A percentile compares a stretch with the other conserved stretches of the same genome.
These are phyloP conservation scores for Kodamaea sp. DNA, from an alignment of 1,139 yeast species.

Conservation along the genomic window DNA sequence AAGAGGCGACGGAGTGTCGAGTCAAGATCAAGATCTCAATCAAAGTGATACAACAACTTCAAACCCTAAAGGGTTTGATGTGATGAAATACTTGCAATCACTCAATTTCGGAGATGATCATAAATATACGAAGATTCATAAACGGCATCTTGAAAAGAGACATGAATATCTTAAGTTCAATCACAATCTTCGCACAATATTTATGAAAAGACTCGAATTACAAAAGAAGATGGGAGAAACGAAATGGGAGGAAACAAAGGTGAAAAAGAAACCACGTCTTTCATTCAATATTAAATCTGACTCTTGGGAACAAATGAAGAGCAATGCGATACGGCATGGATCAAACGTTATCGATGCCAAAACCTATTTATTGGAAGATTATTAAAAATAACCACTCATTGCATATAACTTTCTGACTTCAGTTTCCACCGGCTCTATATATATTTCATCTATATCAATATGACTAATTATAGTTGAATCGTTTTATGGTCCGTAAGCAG, in stretches of 20 bases:
- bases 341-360: slow-evolving; percentile 9
- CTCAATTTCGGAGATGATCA: slow-evolving; percentile 1
- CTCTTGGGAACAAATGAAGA: slow-evolving; percentile 6
- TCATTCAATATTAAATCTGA: neutral
- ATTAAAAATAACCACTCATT: neutral
- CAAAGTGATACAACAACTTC: neutral
- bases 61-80: slow-evolving; percentile 15
- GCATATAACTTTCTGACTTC: too few relatives aligned
- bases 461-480: too few relatives aligned
- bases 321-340: slow-evolving; percentile 7
- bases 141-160: slow-evolving; percentile 6
- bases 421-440: too few relatives aligned
- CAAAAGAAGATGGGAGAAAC: slow-evolving; percentile 7
- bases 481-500: too few relatives aligned
- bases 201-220: slow-evolving; percentile 9
- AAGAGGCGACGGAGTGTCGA: slow-evolving; percentile 1
- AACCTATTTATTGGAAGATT: slow-evolving; percentile 10
- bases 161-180: slow-evolving; percentile 1
- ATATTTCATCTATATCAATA: too few relatives aligned
- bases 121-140: neutral
- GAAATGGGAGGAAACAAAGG: slow-evolving; percentile 8
- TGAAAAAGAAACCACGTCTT: slow-evolving; percentile 2
- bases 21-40: neutral
- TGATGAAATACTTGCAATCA: slow-evolving; percentile 14
- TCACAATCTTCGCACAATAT: slow-evolving; percentile 7